A percentile compares a stretch with the other conserved stretches of the same genome.
These are phyloP conservation scores for Suillus plorans DNA, from an alignment of 768 basidiomycete species.

Conservation along the genomic window DNA sequence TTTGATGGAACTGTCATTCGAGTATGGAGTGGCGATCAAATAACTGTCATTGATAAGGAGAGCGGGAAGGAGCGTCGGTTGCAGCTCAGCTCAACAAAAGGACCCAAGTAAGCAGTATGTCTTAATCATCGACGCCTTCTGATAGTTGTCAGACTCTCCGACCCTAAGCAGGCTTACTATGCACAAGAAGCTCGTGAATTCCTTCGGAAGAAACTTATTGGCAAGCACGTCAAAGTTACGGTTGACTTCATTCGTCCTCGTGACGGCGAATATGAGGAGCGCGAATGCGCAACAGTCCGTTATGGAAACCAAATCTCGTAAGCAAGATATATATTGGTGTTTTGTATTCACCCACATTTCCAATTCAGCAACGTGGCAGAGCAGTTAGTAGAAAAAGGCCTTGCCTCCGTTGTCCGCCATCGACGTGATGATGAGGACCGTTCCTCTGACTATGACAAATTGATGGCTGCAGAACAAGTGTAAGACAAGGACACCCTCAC, in stretches of 20 bases:
- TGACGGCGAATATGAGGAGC: constrained; percentile 92
- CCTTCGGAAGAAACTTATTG: constrained; percentile 87
- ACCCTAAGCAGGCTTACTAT: constrained; percentile 83
- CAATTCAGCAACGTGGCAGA: constrained; percentile 80
- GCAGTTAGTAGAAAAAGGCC: constrained; percentile 89
- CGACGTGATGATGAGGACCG: constrained; percentile 94
- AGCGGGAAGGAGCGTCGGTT: constrained; percentile 75
- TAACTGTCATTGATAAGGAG: constrained; percentile 78
- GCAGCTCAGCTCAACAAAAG: constrained; percentile 86
- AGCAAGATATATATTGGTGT: constrained; percentile 21
- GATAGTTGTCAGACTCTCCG: constrained; percentile 58
- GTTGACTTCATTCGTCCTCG: constrained; percentile 89
- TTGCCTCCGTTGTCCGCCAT: constrained; percentile 88
- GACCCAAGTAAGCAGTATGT: constrained; percentile 62
- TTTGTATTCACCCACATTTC: constrained; percentile 9
- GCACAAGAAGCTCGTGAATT: constrained; percentile 94
- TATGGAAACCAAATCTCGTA: constrained; percentile 81
- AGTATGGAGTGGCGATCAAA: constrained; percentile 90
- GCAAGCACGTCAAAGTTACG: constrained; percentile 79
- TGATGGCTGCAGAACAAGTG: constrained; percentile 93
- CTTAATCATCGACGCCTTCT: background rate
- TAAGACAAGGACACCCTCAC: constrained; percentile 40
- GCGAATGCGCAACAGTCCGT: constrained; percentile 88
- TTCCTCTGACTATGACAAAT: constrained; percentile 93
- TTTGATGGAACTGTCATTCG: constrained; percentile 86